These are phyloP conservation scores for Diospyros lotus DNA, from an alignment of 148 eudicot genomes.

Conservation along the genomic window DNA sequence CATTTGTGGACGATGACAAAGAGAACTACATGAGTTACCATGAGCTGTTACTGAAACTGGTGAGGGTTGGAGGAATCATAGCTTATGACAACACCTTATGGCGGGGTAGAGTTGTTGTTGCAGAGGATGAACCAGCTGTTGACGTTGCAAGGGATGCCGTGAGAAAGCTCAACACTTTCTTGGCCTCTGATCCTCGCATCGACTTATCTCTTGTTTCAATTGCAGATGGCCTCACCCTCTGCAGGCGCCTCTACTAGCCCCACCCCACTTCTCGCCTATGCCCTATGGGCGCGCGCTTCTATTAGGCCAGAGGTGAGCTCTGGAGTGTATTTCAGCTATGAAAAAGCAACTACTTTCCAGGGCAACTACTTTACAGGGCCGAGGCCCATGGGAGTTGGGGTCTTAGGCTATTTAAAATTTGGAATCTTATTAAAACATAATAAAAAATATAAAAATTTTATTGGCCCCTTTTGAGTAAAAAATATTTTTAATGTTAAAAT, in stretches of 20 bases:
- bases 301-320: no score
- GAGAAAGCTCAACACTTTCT: conserved; percentile 16
- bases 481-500: no score
- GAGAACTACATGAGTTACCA: conserved; percentile 36
- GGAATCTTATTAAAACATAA: no score
- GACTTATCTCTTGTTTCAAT: conserved; percentile 18
- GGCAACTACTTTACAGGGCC: no score
- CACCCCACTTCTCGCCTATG: neutral
- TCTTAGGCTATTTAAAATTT: no score
- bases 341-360: no score
- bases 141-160: conserved; percentile 9
- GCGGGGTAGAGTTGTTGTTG: conserved; percentile 13
- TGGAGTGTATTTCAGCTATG: no score
- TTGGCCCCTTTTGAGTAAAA: no score
- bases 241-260: conserved; percentile 10
- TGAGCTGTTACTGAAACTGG: conserved; percentile 28
- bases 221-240: conserved; percentile 26
- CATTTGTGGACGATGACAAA: conserved; percentile 46
- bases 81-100: conserved; percentile 27
- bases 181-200: conserved; percentile 21
- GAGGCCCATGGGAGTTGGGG: no score
- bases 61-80: conserved; percentile 32
- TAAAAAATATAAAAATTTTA: no score
- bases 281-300: no score
- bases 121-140: conserved; percentile 7